These are phyloP conservation scores for Naumovozyma dairenensis DNA, from an alignment of 805 yeast species.

Conservation along the genomic window DNA sequence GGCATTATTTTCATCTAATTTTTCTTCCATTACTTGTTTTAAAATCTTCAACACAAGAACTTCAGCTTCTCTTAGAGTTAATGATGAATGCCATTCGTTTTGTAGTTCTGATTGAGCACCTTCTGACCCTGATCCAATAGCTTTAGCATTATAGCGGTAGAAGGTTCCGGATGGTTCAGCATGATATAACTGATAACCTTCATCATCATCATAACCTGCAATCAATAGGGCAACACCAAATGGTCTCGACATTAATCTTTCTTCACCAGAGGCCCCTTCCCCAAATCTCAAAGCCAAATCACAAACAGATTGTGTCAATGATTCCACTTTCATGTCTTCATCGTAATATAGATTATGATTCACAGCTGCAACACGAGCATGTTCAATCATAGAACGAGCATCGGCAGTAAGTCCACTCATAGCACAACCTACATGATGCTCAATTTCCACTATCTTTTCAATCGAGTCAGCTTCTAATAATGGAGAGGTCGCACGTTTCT, in stretches of 20 bases:
- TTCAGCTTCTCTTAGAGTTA: conserved; percentile 90
- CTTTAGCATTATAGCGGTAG: conserved; percentile 95
- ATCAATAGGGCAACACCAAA: conserved; percentile 95
- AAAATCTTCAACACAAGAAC: conserved; percentile 75
- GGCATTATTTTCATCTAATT: conserved; percentile 87
- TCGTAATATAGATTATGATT: conserved; percentile 86
- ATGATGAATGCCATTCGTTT: conserved; percentile 88
- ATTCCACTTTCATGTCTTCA: conserved; percentile 85
- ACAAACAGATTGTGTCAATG: conserved; percentile 92
- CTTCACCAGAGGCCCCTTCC: conserved; percentile 94
- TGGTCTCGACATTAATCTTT: conserved; percentile 88
- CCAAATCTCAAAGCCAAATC: conserved; percentile 95
- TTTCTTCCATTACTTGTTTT: conserved; percentile 99
- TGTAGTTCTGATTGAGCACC: conserved; percentile 98
- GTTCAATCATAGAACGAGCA: conserved; percentile 97
- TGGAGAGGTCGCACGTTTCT: conserved; percentile 90
- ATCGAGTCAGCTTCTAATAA: conserved; percentile 85
- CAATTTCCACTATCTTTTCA: conserved; percentile 93
- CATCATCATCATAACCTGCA: conserved; percentile 87
- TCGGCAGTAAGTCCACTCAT: conserved; percentile 98
- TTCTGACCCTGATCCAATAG: conserved; percentile 97
- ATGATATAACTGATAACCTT: conserved; percentile 93
- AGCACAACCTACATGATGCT: conserved; percentile 92
- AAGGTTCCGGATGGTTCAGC: conserved; percentile 99
- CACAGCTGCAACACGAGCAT: conserved; percentile 83